Percentiles rank a stretch among this genome's conserved stretches.
Conservation (phyloP, 768 basidiomycete species). For the Leccinum uliginosum region DNA sequence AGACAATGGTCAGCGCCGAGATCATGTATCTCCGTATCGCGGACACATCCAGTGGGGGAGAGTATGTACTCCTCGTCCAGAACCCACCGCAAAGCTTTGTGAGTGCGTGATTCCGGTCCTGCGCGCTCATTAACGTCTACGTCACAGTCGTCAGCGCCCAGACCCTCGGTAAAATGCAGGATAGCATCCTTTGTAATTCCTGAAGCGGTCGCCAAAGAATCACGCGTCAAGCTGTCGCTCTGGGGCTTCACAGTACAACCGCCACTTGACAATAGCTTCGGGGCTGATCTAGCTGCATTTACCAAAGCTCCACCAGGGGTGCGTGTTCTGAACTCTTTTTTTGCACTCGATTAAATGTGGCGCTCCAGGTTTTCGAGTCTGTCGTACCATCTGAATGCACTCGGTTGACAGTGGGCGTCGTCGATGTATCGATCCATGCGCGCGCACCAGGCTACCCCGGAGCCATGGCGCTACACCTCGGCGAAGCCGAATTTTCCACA, state of each 20-base stretch:
- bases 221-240: constrained; percentile 59
- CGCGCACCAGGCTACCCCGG: constrained; percentile 58
- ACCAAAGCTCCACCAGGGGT: constrained; percentile 86
- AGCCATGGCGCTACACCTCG: constrained; percentile 61
- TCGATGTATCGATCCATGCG: constrained; percentile 62
- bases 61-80: constrained; percentile 42
- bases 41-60: constrained; percentile 40
- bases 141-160: constrained; percentile 40
- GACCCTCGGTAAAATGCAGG: constrained; percentile 56
- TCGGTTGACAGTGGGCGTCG: constrained; percentile 55
- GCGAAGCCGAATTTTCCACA: constrained; percentile 64
- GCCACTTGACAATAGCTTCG: constrained; percentile 59
- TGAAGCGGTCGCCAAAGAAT: constrained; percentile 71
- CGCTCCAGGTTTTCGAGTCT: constrained; percentile 75
- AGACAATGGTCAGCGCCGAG: constrained; percentile 60
- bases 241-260: constrained; percentile 61
- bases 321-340: constrained; percentile 29
- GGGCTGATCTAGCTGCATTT: constrained; percentile 57
- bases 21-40: constrained; percentile 58
- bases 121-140: constrained; percentile 1
- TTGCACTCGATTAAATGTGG: neutral
- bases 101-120: constrained; percentile 19
- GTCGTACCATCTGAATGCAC: constrained; percentile 90
- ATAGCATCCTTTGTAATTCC: constrained; percentile 61
- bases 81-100: constrained; percentile 61